A percentile compares a stretch with the other conserved stretches of the same genome.
Evolutionary conservation across 2,329 filamentous ascomycete species (phyloP).

Genomic region (Neocucurbitaria cava): DNA sequence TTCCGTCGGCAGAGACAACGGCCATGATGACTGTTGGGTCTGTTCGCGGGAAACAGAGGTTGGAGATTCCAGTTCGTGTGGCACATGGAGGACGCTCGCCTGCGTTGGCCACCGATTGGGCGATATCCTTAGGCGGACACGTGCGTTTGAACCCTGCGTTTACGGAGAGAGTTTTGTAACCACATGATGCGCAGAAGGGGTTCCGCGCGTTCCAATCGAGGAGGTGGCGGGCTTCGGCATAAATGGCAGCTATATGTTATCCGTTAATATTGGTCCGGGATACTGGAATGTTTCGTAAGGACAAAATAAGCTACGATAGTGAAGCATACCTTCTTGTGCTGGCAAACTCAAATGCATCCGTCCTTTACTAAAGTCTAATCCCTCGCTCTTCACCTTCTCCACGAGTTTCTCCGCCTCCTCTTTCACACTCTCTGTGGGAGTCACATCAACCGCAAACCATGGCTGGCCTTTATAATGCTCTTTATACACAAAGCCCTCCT

Average conservation of each 20-base stretch:
- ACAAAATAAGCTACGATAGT: not conserved
- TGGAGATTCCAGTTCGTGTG: slow-evolving; percentile 84
- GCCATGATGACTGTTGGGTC: slow-evolving; percentile 97
- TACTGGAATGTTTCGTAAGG: too few species aligned
- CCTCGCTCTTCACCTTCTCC: slow-evolving; percentile 65
- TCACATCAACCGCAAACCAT: slow-evolving; percentile 90
- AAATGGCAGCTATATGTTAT: slow-evolving; percentile 74
- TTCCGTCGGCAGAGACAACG: slow-evolving; percentile 80
- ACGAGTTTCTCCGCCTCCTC: slow-evolving; percentile 69
- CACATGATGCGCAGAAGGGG: slow-evolving; percentile 89
- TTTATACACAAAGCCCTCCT: slow-evolving; percentile 65
- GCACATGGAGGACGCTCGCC: slow-evolving; percentile 72
- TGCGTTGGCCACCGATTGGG: slow-evolving; percentile 53
- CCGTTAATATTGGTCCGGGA: not conserved
- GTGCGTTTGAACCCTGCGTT: slow-evolving; percentile 82
- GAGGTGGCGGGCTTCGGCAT: slow-evolving; percentile 85
- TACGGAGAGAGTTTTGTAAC: slow-evolving; percentile 78
- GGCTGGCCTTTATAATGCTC: slow-evolving; percentile 77
- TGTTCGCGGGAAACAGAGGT: slow-evolving; percentile 89
- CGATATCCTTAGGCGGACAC: slow-evolving; percentile 74
- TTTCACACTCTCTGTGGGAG: slow-evolving; percentile 69
- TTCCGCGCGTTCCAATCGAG: slow-evolving; percentile 95
- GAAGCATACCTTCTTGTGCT: slow-evolving; percentile 64
- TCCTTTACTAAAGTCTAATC: slow-evolving; percentile 71
- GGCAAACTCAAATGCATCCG: slow-evolving; percentile 67